Percentiles rank a stretch among this genome's conserved stretches.
Evolutionary conservation across 2,329 filamentous ascomycete genomes (phyloP).

Genomic region (Keithomyces neogunnii): DNA sequence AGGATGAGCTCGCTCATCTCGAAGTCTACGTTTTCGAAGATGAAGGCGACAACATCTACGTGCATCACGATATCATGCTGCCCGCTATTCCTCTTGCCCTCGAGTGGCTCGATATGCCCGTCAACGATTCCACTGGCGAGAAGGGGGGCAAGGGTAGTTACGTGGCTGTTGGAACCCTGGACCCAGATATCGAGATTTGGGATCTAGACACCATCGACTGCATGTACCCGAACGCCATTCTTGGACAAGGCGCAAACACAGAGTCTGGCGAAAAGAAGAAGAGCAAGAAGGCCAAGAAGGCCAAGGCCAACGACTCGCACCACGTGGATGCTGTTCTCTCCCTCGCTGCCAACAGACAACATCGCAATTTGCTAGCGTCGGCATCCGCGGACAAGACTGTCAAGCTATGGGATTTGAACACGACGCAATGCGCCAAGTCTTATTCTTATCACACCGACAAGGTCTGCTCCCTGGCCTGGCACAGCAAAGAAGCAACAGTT

Average conservation of each 20-base stretch:
- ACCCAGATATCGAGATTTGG: constrained; percentile 98
- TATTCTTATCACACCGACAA: constrained; percentile 97
- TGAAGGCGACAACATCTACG: constrained; percentile 89
- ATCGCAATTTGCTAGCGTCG: constrained; percentile 89
- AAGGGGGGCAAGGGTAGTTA: constrained; percentile 74
- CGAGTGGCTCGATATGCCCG: constrained; percentile 92
- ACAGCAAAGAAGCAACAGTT: constrained; percentile 76
- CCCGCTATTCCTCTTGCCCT: constrained; percentile 91
- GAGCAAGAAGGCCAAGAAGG: constrained; percentile 70
- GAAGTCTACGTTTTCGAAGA: constrained; percentile 99
- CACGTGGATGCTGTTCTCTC: constrained; percentile 92
- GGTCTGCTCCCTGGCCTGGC: constrained; percentile 93
- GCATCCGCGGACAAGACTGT: constrained; percentile 94
- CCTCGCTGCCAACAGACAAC: constrained; percentile 83
- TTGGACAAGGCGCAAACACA: constrained; percentile 61
- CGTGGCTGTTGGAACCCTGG: constrained; percentile 92
- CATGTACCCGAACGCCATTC: constrained; percentile 96
- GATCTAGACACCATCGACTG: constrained; percentile 91
- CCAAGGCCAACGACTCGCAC: constrained; percentile 78
- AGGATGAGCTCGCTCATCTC: constrained; percentile 93
- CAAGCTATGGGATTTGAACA: constrained; percentile 96
- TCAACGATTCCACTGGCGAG: constrained; percentile 57
- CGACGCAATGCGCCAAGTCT: constrained; percentile 85
- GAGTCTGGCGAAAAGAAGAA: constrained; percentile 54
- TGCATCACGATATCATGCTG: constrained; percentile 99